These are phyloP conservation scores for Amylocystis lapponica DNA, from an alignment of 768 basidiomycete species.

Conservation along the genomic window DNA sequence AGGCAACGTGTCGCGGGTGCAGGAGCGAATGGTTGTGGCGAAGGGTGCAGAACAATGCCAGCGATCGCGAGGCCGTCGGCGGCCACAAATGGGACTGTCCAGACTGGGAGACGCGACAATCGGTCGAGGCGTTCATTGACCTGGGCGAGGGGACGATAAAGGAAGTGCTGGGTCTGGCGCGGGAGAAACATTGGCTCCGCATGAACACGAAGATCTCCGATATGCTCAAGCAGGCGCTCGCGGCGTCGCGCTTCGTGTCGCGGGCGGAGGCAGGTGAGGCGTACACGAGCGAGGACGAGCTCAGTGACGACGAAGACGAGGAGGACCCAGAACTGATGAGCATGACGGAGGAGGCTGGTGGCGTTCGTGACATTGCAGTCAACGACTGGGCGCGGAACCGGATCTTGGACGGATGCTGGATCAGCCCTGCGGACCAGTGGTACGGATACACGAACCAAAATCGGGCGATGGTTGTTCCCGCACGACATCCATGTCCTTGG, in stretches of 20 bases:
- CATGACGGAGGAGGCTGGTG: conserved; percentile 40
- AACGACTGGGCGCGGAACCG: conserved; percentile 67
- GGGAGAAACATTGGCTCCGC: conserved; percentile 69
- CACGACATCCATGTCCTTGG: conserved; percentile 61
- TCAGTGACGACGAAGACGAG: conserved; percentile 36
- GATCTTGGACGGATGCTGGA: conserved; percentile 73
- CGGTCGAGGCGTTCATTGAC: conserved; percentile 68
- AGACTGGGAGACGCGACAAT: conserved; percentile 67
- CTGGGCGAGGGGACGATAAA: conserved; percentile 62
- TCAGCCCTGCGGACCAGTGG: conserved; percentile 68
- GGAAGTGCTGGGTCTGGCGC: conserved; percentile 54
- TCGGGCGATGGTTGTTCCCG: conserved; percentile 25
- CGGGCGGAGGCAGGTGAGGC: conserved; percentile 32
- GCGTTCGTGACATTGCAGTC: conserved; percentile 50
- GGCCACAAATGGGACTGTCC: conserved; percentile 28
- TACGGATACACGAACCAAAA: conserved; percentile 39
- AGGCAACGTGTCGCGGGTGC: conserved; percentile 64
- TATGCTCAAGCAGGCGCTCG: conserved; percentile 62
- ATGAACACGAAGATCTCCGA: conserved; percentile 59
- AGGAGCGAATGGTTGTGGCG: conserved; percentile 63
- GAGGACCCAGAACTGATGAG: conserved; percentile 40
- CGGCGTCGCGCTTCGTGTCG: conserved; percentile 41
- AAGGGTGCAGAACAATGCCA: conserved; percentile 39
- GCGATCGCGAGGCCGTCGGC: conserved; percentile 56
- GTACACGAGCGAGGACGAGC: conserved; percentile 29